Conservation (phyloP, 1,284 basidiomycete genomes). For the Dichomitus squalens region DNA sequence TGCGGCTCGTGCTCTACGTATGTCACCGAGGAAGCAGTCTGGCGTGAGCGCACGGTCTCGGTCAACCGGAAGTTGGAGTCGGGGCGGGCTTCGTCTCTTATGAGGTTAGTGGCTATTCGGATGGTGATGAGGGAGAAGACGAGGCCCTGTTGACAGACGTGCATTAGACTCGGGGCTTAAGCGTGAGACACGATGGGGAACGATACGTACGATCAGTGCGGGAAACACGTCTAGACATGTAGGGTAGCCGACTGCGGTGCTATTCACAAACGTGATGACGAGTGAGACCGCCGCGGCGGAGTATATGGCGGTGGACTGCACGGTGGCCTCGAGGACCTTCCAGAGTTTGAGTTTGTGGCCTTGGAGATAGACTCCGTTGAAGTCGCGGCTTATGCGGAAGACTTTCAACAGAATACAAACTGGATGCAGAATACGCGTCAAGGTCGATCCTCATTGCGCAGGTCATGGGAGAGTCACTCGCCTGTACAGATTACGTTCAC, state of each 20-base stretch:
- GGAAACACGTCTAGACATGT: constrained; percentile 12
- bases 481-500: constrained; percentile 13
- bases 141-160: constrained; percentile 4
- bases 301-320: constrained; percentile 16
- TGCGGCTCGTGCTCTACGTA: background rate
- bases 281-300: constrained; percentile 9
- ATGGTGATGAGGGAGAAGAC: constrained; percentile 13
- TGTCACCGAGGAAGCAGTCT: background rate
- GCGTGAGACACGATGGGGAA: background rate
- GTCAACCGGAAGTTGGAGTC: constrained; percentile 6
- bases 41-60: background rate
- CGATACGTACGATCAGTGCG: constrained; percentile 5
- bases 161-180: background rate
- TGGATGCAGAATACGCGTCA: background rate
- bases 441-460: background rate
- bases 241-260: constrained; percentile 10
- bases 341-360: constrained; percentile 8
- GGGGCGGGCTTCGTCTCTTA: background rate
- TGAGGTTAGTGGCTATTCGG: constrained; percentile 5
- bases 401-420: constrained; percentile 6
- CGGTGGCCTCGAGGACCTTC: constrained; percentile 14
- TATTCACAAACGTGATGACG: constrained; percentile 14
- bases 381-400: constrained; percentile 11
- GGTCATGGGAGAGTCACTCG: background rate
- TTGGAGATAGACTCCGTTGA: constrained; percentile 1